Percentiles rank a stretch among this genome's conserved stretches.
Conservation (phyloP, 2,329 filamentous ascomycete species). For the Verticillium nonalfalfae region DNA sequence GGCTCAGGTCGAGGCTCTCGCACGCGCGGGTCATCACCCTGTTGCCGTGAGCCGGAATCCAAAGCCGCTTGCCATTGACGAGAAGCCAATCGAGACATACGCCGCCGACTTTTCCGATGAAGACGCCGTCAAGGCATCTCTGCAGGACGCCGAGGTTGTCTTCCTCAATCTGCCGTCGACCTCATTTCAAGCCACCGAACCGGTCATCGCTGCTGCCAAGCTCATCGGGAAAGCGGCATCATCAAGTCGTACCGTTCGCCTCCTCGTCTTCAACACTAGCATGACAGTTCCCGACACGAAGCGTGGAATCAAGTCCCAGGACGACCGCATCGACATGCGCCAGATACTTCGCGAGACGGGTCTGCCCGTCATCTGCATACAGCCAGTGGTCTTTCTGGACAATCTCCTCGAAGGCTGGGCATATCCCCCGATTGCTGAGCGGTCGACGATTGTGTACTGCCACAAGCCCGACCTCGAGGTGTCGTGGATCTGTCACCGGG, state of each 20-base stretch:
- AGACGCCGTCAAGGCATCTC: constrained; percentile 6
- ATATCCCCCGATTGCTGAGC: constrained; percentile 23
- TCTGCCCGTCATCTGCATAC: constrained; percentile 24
- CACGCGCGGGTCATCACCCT: constrained; percentile 14
- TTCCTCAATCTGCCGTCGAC: constrained; percentile 20
- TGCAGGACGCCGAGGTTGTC: constrained; percentile 12
- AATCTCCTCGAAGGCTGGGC: constrained; percentile 32
- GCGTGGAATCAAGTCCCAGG: constrained; percentile 15
- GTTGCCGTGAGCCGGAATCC: constrained; percentile 18
- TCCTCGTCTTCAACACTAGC: constrained; percentile 18
- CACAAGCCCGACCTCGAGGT: constrained; percentile 27
- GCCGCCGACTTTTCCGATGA: constrained; percentile 13
- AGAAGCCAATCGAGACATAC: constrained; percentile 12
- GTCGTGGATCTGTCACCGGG: constrained; percentile 31
- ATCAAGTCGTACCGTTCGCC: constrained; percentile 42
- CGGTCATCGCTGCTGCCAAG: constrained; percentile 47
- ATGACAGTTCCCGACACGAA: constrained; percentile 17
- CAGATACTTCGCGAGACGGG: constrained; percentile 19
- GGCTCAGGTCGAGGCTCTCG: constrained; percentile 16
- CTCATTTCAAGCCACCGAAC: constrained; percentile 24
- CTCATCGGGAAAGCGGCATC: constrained; percentile 46
- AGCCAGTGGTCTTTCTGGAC: constrained; percentile 30
- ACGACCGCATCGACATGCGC: constrained; percentile 24
- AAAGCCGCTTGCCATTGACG: constrained; percentile 11
- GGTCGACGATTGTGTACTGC: constrained; percentile 28